Evolutionary conservation across 768 basidiomycete species (phyloP).

Genomic region (Trametes punicea): DNA sequence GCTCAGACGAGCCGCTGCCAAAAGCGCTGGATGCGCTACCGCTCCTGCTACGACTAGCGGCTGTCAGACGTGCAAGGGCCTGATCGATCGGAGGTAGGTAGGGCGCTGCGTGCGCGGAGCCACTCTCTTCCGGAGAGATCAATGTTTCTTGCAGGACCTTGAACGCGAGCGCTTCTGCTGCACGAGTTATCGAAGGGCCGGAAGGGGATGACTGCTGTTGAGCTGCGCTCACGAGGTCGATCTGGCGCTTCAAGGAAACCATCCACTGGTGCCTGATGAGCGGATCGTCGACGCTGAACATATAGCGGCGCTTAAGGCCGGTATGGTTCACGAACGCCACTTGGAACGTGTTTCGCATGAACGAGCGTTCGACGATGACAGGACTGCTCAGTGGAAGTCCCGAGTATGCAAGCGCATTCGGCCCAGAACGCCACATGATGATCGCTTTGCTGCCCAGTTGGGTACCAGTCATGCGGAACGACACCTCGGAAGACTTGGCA

Average conservation of each 20-base stretch:
- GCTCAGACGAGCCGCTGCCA: background rate
- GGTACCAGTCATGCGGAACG: conserved; percentile 88
- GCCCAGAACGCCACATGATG: conserved; percentile 78
- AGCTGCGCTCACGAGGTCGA: conserved; percentile 44
- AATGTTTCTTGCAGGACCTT: conserved; percentile 83
- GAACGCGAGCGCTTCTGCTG: conserved; percentile 66
- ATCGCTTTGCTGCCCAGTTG: conserved; percentile 80
- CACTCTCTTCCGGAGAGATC: conserved; percentile 39
- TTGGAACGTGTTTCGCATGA: conserved; percentile 97
- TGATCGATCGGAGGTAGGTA: conserved; percentile 27
- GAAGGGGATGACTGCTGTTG: background rate
- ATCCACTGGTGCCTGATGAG: conserved; percentile 74
- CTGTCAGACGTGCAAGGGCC: conserved; percentile 34
- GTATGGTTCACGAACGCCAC: conserved; percentile 73
- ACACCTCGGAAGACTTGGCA: conserved; percentile 69
- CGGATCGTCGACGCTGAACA: conserved; percentile 89
- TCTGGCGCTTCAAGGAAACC: conserved; percentile 61
- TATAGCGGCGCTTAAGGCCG: conserved; percentile 77
- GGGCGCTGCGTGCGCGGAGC: background rate
- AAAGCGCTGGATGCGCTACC: conserved; percentile 27
- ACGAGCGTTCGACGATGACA: conserved; percentile 82
- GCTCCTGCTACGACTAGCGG: conserved; percentile 13
- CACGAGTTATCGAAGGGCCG: conserved; percentile 35
- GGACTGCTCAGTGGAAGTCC: conserved; percentile 77
- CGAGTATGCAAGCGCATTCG: conserved; percentile 78